These are phyloP conservation scores for Sporothrix variecibatus DNA, from an alignment of 2,329 filamentous ascomycete species.

Conservation along the genomic window DNA sequence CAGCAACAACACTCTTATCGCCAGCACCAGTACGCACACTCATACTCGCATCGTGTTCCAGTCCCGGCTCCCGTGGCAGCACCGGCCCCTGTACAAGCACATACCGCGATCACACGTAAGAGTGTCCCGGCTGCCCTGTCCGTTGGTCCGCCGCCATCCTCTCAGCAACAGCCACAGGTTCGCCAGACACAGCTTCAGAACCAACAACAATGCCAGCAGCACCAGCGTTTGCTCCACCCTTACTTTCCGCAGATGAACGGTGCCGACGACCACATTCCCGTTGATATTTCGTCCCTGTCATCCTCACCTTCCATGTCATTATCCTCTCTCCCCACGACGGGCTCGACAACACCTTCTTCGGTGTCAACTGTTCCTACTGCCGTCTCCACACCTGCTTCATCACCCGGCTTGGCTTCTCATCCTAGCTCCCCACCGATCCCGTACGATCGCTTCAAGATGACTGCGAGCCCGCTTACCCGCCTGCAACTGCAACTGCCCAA, in stretches of 20 bases:
- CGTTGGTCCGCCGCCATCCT: not conserved
- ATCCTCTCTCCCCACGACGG: not conserved
- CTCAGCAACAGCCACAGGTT: not conserved
- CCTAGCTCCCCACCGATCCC: not conserved
- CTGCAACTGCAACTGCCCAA: constrained; percentile 17
- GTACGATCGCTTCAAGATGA: not conserved
- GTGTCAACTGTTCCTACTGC: not conserved
- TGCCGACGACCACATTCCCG: not conserved
- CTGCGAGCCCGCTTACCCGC: not conserved
- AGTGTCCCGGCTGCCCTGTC: not conserved
- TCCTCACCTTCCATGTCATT: not conserved
- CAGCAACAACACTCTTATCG: not conserved
- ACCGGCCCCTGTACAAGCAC: not conserved
- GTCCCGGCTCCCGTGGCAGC: not conserved
- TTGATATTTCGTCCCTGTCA: not conserved
- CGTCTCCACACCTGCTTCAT: not conserved
- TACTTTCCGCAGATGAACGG: not conserved
- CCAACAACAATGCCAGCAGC: constrained; percentile 10
- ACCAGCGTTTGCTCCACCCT: constrained; percentile 12
- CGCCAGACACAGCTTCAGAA: not conserved
- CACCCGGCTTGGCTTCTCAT: not conserved
- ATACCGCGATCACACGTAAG: not conserved
- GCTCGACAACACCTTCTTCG: not conserved
- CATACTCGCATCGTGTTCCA: not conserved
- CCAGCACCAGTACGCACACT: not conserved